Evolutionary conservation across 805 yeast genomes (phyloP).

Genomic region (Pichia cabralensis): DNA sequence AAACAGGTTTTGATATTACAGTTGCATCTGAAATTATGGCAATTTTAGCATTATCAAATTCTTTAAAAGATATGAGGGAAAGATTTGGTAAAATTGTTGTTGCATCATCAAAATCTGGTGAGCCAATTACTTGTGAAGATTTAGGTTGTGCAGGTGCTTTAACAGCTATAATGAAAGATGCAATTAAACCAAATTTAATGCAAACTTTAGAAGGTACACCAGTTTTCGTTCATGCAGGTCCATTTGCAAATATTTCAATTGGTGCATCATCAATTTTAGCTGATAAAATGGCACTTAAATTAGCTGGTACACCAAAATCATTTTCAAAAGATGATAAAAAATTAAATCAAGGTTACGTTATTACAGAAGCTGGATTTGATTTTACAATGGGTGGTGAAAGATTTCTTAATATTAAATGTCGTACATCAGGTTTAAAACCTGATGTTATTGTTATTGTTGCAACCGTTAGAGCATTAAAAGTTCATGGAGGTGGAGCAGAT

Average conservation of each 20-base stretch:
- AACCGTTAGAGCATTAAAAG: conserved; percentile 91
- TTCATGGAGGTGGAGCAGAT: conserved; percentile 96
- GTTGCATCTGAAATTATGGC: conserved; percentile 98
- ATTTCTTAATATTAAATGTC: conserved; percentile 89
- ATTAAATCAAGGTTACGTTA: conserved; percentile 66
- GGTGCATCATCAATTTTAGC: conserved; percentile 95
- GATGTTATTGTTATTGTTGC: conserved; percentile 92
- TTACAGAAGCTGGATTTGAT: conserved; percentile 97
- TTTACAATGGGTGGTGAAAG: conserved; percentile 99
- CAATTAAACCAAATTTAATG: conserved; percentile 94
- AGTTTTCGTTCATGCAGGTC: conserved; percentile 95
- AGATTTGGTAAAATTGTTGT: conserved; percentile 87
- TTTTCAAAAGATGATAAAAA: conserved; percentile 24
- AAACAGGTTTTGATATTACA: conserved; percentile 90
- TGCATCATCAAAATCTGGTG: conserved; percentile 66
- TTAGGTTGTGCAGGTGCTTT: conserved; percentile 93
- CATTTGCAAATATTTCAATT: conserved; percentile 93
- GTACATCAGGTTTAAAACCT: conserved; percentile 80
- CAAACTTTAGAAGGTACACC: conserved; percentile 97
- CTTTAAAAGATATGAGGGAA: conserved; percentile 72
- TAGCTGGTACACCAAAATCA: conserved; percentile 57
- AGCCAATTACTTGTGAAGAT: conserved; percentile 88
- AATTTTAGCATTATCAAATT: conserved; percentile 72
- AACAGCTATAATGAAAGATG: conserved; percentile 90
- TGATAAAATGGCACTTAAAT: conserved; percentile 83